Evolutionary conservation across 169 alveolate species (phyloP).

Genomic region (Plasmodium yoelii): DNA sequence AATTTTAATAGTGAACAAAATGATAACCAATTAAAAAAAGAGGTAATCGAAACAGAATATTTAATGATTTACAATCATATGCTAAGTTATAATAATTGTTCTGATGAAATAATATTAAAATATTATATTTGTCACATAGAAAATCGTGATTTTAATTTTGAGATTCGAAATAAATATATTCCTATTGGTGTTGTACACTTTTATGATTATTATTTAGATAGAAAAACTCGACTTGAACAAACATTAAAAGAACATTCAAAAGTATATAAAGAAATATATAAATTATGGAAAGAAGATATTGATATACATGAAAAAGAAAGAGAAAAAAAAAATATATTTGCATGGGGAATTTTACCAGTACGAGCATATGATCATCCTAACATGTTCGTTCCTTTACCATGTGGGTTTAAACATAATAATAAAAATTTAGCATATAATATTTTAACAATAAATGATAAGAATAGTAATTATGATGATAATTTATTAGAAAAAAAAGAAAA

Average conservation of each 20-base stretch:
- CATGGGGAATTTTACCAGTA: constrained; percentile 93
- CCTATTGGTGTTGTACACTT: constrained; percentile 12
- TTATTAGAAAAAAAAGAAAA: constrained; percentile 78
- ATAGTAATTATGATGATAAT: constrained; percentile 26
- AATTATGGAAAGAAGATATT: constrained; percentile 77
- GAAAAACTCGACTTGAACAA: constrained; percentile 47
- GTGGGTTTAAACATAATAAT: constrained; percentile 89
- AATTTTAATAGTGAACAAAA: background rate
- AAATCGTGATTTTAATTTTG: constrained; percentile 35
- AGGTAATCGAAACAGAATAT: constrained; percentile 19
- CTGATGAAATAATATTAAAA: constrained; percentile 51
- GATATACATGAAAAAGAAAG: constrained; percentile 75
- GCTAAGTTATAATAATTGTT: constrained; percentile 31
- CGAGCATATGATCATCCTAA: constrained; percentile 91
- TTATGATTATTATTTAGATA: constrained; percentile 22
- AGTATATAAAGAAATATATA: constrained; percentile 53
- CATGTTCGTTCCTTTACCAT: constrained; percentile 90
- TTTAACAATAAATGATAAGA: constrained; percentile 14
- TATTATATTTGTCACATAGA: constrained; percentile 31
- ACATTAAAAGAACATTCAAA: constrained; percentile 40
- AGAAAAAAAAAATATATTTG: constrained; percentile 81
- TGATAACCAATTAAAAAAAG: background rate
- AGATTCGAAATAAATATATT: constrained; percentile 31
- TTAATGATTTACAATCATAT: constrained; percentile 24
- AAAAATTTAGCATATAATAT: constrained; percentile 84